phyloP scores from a whole-genome alignment of 2,329 filamentous ascomycete genomes.

The Xylariaceae sp. region DNA sequence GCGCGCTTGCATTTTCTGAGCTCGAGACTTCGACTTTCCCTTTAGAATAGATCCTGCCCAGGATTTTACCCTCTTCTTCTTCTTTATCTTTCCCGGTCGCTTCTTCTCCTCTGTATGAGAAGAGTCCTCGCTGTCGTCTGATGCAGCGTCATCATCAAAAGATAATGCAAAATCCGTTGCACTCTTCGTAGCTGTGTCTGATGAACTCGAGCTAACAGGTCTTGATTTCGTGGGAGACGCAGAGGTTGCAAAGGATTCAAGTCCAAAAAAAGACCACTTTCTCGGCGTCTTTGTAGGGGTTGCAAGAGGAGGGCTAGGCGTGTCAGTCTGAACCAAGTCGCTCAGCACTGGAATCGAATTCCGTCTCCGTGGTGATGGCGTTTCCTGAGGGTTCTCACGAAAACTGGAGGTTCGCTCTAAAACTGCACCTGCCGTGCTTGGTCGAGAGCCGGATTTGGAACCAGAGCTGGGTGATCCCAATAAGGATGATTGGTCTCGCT shows the following conservation, averaged over 20 bases:
- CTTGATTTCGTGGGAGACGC: slow-evolving; percentile 45
- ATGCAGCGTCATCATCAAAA: slow-evolving; percentile 33
- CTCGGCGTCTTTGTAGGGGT: slow-evolving; percentile 51
- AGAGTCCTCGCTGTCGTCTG: slow-evolving; percentile 18
- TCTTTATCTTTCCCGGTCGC: slow-evolving; percentile 40
- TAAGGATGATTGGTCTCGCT: slow-evolving; percentile 36
- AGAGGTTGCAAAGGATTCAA: slow-evolving; percentile 51
- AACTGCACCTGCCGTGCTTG: slow-evolving; percentile 69
- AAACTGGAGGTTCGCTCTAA: slow-evolving; percentile 49
- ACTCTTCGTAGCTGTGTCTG: slow-evolving; percentile 34
- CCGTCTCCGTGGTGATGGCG: slow-evolving; percentile 45
- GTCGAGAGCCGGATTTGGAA: slow-evolving; percentile 49
- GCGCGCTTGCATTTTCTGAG: slow-evolving; percentile 39
- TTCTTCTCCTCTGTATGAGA: slow-evolving; percentile 25
- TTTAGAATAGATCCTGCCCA: slow-evolving; percentile 67
- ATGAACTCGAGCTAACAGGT: slow-evolving; percentile 45
- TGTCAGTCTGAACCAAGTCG: slow-evolving; percentile 35
- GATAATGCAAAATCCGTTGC: slow-evolving; percentile 29
- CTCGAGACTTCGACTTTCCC: slow-evolving; percentile 53
- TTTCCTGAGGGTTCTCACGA: slow-evolving; percentile 29
- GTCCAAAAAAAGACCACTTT: slow-evolving; percentile 59
- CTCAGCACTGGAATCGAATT: slow-evolving; percentile 57
- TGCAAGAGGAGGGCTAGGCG: slow-evolving; percentile 34
- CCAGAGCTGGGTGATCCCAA: slow-evolving; percentile 39
- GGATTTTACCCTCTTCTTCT: slow-evolving; percentile 71